phyloP scores from a whole-genome alignment of 2,329 filamentous ascomycete genomes.

The Zymoseptoria crescenta region DNA sequence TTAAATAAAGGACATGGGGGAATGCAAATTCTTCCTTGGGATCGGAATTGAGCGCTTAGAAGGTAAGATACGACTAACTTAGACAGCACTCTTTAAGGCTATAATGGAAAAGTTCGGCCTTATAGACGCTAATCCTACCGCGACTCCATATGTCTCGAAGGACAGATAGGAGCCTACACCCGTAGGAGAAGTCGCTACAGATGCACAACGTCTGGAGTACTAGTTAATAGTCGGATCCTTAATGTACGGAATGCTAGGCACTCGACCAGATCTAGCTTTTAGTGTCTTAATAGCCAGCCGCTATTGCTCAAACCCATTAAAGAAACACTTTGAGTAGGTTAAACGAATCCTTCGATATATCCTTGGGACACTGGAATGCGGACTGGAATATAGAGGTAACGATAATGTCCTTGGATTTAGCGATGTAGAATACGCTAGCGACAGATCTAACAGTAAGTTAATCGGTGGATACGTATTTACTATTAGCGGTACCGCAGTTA shows the following conservation, averaged over 20 bases:
- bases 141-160: no score
- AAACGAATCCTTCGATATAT: neutral
- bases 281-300: constrained; percentile 3
- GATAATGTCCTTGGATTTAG: neutral
- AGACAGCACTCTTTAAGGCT: neutral
- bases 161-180: no score
- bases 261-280: constrained; percentile 1
- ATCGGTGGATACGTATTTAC: no score
- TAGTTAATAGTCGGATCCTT: no score
- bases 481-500: no score
- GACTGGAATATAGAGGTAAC: neutral
- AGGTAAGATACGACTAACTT: constrained; percentile 1
- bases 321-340: neutral
- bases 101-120: neutral
- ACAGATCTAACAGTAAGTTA: no score
- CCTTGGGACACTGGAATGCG: neutral
- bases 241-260: constrained; percentile 2
- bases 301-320: constrained; percentile 1
- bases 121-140: no score
- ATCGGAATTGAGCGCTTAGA: neutral
- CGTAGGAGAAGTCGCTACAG: no score
- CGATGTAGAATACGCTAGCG: neutral
- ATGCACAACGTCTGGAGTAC: no score
- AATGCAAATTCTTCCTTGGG: constrained; percentile 1
- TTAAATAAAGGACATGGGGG: neutral